Base-by-base conservation (phyloP, 768 basidiomycete genomes). In the Tubosaeta sp. region DNA sequence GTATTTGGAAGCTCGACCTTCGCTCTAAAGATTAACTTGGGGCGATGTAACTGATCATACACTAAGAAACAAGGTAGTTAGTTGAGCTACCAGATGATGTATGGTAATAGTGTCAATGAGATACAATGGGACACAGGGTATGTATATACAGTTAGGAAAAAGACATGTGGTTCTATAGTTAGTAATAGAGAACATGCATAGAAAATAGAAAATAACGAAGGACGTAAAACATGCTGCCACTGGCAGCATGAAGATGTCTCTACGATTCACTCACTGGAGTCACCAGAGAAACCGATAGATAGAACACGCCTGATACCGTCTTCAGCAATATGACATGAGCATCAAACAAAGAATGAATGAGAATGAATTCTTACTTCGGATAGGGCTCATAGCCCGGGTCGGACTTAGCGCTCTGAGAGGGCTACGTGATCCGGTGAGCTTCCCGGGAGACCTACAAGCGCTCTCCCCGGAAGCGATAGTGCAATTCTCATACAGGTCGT, bases 321-420 rank as follows among this genome's bases (percentile, higher is more conserved):
- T 68, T 36, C 16, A 46, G 30, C 10, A 46, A 51, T 5, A 36
- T 16, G 24, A 44, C 47, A 29, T 64, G 19, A 60, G 46, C 13
- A 42, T 38, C 10, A 39, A 19, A 10, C 1, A 29, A 35, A 16
- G n/a, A 27, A 27, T 11, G 6, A 12, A 38, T 47, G n/a, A 30
- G 11, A 57, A 2, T 42, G 30, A 19, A 14, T 13, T 16, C 57
- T 58, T 51, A 58, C 58, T 32, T 49, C 56, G 57, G 31, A 58
- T 51, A 34, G 51, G 57, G 46, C 65, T 65, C 55, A 59, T 55
- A 48, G 71, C 69, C 48, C 66, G 61, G 3, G 65, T 52, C 43
- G 71, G 71, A 59, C 71, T 69, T 36, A 67, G 49, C 14, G 61
- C 56, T 48, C 66, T 66, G 2, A 43, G 45, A 4, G 61, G 56